These are phyloP conservation scores for Dendrothele bispora DNA, from an alignment of 768 basidiomycete genomes.

Conservation along the genomic window DNA sequence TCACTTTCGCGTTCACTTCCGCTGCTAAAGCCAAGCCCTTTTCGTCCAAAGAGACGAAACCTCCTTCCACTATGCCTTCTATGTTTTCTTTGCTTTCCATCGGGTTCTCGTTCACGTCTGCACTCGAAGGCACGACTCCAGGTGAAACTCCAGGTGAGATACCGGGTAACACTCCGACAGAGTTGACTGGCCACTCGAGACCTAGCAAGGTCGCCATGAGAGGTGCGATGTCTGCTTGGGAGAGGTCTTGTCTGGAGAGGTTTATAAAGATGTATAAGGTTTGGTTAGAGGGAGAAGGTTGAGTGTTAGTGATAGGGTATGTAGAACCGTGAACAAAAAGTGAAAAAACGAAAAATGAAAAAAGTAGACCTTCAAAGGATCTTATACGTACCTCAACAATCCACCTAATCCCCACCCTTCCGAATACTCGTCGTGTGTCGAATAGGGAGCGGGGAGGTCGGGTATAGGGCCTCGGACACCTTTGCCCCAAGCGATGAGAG, in stretches of 20 bases:
- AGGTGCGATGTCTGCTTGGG: conserved; percentile 80
- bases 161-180: conserved; percentile 80
- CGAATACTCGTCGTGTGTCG: conserved; percentile 75
- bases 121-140: conserved; percentile 58
- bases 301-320: too few species aligned
- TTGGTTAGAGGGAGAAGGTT: neutral
- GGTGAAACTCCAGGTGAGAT: conserved; percentile 56
- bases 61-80: too few species aligned
- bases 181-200: conserved; percentile 76
- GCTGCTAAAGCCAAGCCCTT: conserved; percentile 51
- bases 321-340: too few species aligned
- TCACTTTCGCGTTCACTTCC: conserved; percentile 63
- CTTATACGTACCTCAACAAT: too few species aligned
- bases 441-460: conserved; percentile 42
- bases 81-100: too few species aligned
- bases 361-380: too few species aligned
- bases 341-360: too few species aligned
- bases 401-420: conserved; percentile 61
- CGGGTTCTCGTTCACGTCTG: too few species aligned
- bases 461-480: conserved; percentile 72
- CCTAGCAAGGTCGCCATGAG: conserved; percentile 78
- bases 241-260: conserved; percentile 69
- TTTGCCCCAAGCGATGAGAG: conserved; percentile 79
- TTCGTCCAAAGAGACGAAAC: too few species aligned
- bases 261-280: conserved; percentile 29